Evolutionary conservation across 2,329 filamentous ascomycete genomes (phyloP), one percentile per base, ranked within the genome.

Genomic region (Immersiporthe knoxdaviesiana): DNA sequence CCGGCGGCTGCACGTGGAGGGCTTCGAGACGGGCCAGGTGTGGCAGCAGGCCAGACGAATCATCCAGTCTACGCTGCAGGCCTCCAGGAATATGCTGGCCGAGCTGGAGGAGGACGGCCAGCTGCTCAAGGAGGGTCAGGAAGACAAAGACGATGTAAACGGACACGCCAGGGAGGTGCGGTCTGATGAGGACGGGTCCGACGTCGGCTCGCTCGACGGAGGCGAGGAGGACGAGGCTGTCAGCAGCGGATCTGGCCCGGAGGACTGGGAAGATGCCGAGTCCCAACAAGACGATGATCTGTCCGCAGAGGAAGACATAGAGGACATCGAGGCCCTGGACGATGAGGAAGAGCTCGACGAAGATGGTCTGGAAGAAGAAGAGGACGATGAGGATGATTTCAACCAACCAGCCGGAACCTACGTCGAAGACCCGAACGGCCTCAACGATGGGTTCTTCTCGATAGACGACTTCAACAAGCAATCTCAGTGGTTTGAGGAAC

Each of bases 401-500:
- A 84, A 85, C 0, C 84, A 85, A 2, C 78, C 82, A 5, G 79
- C 81, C 1, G 85, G 86, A 63, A 86, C 87, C 52, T 90, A 91
- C 70, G 82, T 89, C 11, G 84, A 90, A 74, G 94, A 98, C 76
- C 89, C 90, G 4, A 86, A 96, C 76, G 93, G 94, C 8, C 87
- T 99, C 41, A 98, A 99, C 76, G 96, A 99, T 77, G 95, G 94
- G 6, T 99, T 99, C 82, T 99, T 99, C 82, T 97, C 93, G 21
- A 95, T 99, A 75, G 94, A 98, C 75, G 90, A 97, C 70, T 99
- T 99, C 86, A 99, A 99, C 84, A 93, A 91, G 77, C 92, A 97
- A 77, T 93, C 94, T 1, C 93, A 97, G 75, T 91, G 91, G 77
- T 89, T 97, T 63, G 96, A 99, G 79, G 89, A 92, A 72, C 91